Evolutionary conservation across 805 yeast species (phyloP), one percentile per base, ranked within the genome.

Genomic region (Deakozyma indianensis): DNA sequence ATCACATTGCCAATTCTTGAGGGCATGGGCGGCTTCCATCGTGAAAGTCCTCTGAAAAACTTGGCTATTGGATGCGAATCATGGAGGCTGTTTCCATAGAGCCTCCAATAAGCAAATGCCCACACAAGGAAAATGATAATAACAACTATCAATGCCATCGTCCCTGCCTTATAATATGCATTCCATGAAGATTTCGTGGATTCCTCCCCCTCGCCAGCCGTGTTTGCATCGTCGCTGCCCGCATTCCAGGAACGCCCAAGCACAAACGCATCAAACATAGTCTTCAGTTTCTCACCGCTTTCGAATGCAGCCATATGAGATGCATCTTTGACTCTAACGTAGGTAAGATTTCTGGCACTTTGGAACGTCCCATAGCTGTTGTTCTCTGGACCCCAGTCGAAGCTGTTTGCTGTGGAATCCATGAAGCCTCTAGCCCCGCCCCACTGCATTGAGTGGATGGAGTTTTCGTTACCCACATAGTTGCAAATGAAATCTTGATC

Each of bases 251-350:
- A 32, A 4, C 16, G 11, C 18, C 38, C 38, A 32, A 9, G 18
- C 5, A 50, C 45, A 46, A 66, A 64, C 18, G 53, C 51, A 41
- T 85, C 87, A 35, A 87, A 64, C 49, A 88, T 62, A 16, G 86
- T 85, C 51, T 87, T 69, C 4, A 88, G 74, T 23, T 74, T 70
- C 41, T 70, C 75, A 1, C 92, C 83, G 44, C 75, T 64, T 59
- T 88, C 96, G 52, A 74, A 80, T 1, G 97, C 95, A 22, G 87
- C 92, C 97, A 92, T 90, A 58, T 92, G 97, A 2, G 95, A 81
- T 0, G 95, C 77, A 53, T 84, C 75, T 58, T 64, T 74, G 1
- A 90, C 75, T 47, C 77, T 75, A 25, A 83, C 77, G 58, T 81
- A 82, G 0, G 95, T 81, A 55, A 90, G 66, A 56, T 85, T 84